Percentiles rank a stretch among this genome's conserved stretches.
These are phyloP conservation scores for Omphalea diandra DNA, from an alignment of 441 rosid species.

Conservation along the genomic window DNA sequence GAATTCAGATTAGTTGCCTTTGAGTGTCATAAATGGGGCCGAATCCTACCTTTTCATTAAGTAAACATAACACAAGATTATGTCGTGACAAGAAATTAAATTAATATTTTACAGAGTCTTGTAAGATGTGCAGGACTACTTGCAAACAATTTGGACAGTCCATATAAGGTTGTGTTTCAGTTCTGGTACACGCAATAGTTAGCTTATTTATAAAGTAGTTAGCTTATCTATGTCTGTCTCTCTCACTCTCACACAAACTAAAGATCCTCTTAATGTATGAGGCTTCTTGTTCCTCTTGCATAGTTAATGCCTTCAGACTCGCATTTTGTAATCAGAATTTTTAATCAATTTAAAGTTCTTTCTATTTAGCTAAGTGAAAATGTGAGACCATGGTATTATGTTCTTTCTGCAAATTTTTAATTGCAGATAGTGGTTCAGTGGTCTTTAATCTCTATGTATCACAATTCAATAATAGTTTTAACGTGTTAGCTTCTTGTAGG, in stretches of 20 bases:
- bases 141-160: not conserved
- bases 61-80: not conserved
- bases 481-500: not conserved
- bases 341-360: not conserved
- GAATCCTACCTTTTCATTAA: not conserved
- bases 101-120: not conserved
- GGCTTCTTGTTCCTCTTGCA: not conserved
- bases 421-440: not conserved
- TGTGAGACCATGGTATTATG: too few species aligned
- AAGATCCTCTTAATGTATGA: not conserved
- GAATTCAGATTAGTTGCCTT: not conserved
- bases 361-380: too few species aligned
- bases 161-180: not conserved
- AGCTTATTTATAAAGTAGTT: not conserved
- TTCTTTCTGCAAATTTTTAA: not conserved
- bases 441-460: not conserved
- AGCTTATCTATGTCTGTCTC: not conserved
- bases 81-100: not conserved
- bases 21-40: not conserved
- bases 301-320: not conserved
- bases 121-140: not conserved
- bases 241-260: not conserved
- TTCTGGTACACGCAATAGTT: not conserved
- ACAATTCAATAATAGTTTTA: not conserved
- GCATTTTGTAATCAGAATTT: not conserved